phyloP scores from a whole-genome alignment of 139 green algal genomes.

The Gonium pectorale region DNA sequence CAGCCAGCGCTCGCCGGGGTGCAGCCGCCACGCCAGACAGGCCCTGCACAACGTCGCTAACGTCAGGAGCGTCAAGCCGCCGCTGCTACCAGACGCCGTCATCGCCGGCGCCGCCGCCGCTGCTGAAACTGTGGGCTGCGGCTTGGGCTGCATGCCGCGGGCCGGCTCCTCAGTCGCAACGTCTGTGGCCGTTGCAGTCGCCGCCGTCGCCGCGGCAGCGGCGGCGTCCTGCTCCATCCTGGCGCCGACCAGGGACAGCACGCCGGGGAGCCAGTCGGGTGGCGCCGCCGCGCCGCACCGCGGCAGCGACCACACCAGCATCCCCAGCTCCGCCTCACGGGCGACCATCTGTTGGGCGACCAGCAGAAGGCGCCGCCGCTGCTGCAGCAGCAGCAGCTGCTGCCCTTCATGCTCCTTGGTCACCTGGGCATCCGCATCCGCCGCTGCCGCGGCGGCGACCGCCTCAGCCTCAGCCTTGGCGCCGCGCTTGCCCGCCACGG shows the following conservation, averaged over 20 bases:
- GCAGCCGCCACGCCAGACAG: background rate
- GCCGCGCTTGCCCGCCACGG: background rate
- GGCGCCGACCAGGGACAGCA: background rate
- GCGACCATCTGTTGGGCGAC: background rate
- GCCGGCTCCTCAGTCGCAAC: background rate
- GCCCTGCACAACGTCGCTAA: slow-evolving; percentile 1
- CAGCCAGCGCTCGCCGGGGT: slow-evolving; percentile 2
- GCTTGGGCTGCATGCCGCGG: background rate
- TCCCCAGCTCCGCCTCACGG: slow-evolving; percentile 19
- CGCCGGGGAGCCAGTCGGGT: background rate
- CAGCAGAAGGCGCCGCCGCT: background rate
- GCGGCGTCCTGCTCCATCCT: background rate
- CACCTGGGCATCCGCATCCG: background rate
- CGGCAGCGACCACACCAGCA: slow-evolving; percentile 21
- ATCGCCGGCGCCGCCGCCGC: no score
- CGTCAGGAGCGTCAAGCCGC: slow-evolving; percentile 5
- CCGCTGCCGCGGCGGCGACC: background rate
- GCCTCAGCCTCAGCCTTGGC: background rate
- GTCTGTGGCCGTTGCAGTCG: background rate
- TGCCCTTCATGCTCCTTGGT: background rate
- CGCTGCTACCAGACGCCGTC: background rate
- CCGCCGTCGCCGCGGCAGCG: background rate
- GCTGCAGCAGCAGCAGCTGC: background rate
- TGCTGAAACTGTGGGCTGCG: background rate
- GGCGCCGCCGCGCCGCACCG: background rate